A percentile compares a stretch with the other conserved stretches of the same genome.
Evolutionary conservation across 345 rosid genomes (phyloP).

Genomic region (Corchorus olitorius): DNA sequence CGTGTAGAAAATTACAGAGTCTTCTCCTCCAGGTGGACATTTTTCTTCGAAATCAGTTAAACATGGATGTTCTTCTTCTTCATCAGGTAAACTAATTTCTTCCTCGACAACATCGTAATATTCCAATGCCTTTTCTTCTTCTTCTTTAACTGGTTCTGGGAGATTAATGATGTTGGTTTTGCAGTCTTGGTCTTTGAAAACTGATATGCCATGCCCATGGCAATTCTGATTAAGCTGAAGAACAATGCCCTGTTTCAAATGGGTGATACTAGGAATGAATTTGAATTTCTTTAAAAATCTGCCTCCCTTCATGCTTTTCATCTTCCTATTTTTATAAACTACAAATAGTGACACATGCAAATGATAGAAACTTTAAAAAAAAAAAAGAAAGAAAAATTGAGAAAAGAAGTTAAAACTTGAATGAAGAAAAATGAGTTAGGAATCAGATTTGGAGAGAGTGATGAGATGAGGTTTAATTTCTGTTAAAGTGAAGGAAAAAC

Average conservation of each 20-base stretch:
- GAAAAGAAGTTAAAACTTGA: neutral
- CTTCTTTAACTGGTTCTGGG: slow-evolving; percentile 24
- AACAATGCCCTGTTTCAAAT: slow-evolving; percentile 49
- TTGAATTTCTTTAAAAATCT: slow-evolving; percentile 64
- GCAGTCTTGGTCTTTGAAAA: slow-evolving; percentile 29
- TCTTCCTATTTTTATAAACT: slow-evolving; percentile 7
- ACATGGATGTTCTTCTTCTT: slow-evolving; percentile 28
- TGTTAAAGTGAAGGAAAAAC: slow-evolving; percentile 24
- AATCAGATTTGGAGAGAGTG: slow-evolving; percentile 9
- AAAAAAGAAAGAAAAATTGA: too few species aligned
- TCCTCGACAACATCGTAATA: neutral
- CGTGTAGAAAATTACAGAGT: slow-evolving; percentile 69
- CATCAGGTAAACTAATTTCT: neutral
- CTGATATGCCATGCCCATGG: slow-evolving; percentile 19
- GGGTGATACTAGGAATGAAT: slow-evolving; percentile 42
- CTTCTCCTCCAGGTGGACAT: slow-evolving; percentile 73
- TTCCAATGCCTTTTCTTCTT: slow-evolving; percentile 27
- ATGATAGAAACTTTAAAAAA: neutral
- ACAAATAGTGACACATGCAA: neutral
- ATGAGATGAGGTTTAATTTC: slow-evolving; percentile 25
- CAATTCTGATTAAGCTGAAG: slow-evolving; percentile 37
- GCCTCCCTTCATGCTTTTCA: slow-evolving; percentile 76
- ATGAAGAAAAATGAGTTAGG: slow-evolving; percentile 15
- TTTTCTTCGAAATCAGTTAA: slow-evolving; percentile 46
- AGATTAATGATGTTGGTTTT: slow-evolving; percentile 20